Percentiles rank a stretch among this genome's conserved stretches.
phyloP scores from a whole-genome alignment of 441 rosid species.

The Euphorbia celastroides region DNA sequence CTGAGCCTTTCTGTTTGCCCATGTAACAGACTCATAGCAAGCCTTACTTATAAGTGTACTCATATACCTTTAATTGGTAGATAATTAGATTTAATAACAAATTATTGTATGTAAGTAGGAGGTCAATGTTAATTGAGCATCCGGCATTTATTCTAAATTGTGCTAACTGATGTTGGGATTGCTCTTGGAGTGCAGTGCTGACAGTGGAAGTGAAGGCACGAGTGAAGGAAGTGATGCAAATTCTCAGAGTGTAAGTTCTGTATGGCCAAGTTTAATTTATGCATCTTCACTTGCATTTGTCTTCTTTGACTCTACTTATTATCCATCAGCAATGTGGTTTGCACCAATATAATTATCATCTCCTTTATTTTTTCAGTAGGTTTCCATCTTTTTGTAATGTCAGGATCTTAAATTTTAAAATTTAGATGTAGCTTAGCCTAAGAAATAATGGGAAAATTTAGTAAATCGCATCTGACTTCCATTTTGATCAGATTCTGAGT shows the following conservation, averaged over 20 bases:
- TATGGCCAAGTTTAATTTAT: conserved; percentile 12
- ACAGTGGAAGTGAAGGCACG: conserved; percentile 84
- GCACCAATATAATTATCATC: too few species aligned
- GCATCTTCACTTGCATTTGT: background rate
- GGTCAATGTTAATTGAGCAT: conserved; percentile 1
- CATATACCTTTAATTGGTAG: too few species aligned
- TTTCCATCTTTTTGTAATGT: background rate
- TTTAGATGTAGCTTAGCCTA: background rate
- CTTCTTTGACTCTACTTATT: background rate
- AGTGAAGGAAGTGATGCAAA: conserved; percentile 95
- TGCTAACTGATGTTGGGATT: conserved; percentile 25
- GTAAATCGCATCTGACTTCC: background rate
- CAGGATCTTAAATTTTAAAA: background rate
- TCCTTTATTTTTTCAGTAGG: background rate
- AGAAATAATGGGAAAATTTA: background rate
- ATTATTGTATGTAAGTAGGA: background rate
- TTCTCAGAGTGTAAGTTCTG: conserved; percentile 65
- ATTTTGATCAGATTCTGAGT: background rate
- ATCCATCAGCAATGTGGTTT: background rate
- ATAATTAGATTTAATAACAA: too few species aligned
- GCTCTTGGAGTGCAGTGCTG: conserved; percentile 51
- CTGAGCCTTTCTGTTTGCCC: too few species aligned
- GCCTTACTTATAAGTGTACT: too few species aligned
- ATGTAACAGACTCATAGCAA: too few species aligned
- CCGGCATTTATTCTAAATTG: conserved; percentile 8